Evolutionary conservation across 108 stramenopile species (phyloP).

Genomic region (Nitzschia sp.): DNA sequence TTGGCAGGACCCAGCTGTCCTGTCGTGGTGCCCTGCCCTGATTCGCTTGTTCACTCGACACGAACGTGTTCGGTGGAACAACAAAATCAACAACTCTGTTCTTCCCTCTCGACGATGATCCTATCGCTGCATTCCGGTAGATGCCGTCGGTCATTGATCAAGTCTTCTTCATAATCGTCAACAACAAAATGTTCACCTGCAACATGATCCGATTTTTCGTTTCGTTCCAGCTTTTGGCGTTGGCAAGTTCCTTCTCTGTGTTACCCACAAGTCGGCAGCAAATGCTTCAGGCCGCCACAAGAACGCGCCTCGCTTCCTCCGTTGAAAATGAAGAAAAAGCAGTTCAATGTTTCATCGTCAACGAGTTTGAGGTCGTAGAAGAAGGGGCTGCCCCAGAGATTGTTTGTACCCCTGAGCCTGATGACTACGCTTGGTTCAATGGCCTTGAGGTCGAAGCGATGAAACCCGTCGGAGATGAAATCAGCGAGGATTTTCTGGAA

Average conservation of each 20-base stretch:
- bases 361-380: constrained; percentile 44
- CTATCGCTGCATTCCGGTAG: no score
- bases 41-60: no score
- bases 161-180: no score
- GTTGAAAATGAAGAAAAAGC: constrained; percentile 3
- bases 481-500: constrained; percentile 28
- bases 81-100: no score
- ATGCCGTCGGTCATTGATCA: no score
- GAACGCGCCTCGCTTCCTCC: background rate
- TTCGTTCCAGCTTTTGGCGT: background rate
- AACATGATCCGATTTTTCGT: no score
- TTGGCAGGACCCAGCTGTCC: no score
- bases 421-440: constrained; percentile 68
- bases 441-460: constrained; percentile 52
- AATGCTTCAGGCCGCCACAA: no score
- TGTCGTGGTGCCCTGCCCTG: no score
- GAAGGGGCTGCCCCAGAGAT: constrained; percentile 57
- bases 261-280: background rate
- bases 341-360: constrained; percentile 49
- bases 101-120: no score
- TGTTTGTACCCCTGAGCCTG: constrained; percentile 49
- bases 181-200: no score
- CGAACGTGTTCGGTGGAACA: no score
- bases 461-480: constrained; percentile 13
- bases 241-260: background rate